Evolutionary conservation across 2,329 filamentous ascomycete species (phyloP).

Genomic region (Biscogniauxia marginata): DNA sequence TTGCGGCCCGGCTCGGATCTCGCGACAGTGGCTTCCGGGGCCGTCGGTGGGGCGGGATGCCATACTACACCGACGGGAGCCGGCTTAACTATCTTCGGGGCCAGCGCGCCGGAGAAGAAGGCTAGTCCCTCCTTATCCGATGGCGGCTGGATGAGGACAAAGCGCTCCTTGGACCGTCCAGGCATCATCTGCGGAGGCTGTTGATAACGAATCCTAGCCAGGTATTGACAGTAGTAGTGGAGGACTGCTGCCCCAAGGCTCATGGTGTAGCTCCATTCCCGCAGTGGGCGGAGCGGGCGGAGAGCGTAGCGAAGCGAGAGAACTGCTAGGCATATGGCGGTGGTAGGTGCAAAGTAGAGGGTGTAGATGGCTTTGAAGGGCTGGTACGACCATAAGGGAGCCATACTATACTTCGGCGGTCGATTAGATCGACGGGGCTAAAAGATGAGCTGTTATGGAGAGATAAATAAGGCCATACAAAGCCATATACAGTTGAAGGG

Average conservation of each 20-base stretch:
- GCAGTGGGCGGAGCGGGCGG: slow-evolving; percentile 15
- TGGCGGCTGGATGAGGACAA: slow-evolving; percentile 11
- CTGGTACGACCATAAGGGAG: slow-evolving; percentile 11
- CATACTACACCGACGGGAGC: slow-evolving; percentile 17
- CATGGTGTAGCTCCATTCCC: slow-evolving; percentile 13
- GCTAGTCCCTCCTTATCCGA: not conserved
- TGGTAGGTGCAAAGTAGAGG: not conserved
- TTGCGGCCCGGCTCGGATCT: not conserved
- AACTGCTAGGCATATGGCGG: slow-evolving; percentile 2
- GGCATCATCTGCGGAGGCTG: slow-evolving; percentile 9
- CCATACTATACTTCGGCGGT: slow-evolving; percentile 9
- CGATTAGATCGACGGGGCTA: too few relatives aligned
- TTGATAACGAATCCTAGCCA: slow-evolving; percentile 10
- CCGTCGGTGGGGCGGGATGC: slow-evolving; percentile 3
- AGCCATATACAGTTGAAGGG: too few relatives aligned
- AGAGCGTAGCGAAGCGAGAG: slow-evolving; percentile 14
- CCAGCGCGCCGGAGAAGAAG: slow-evolving; percentile 13
- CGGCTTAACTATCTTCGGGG: slow-evolving; percentile 7
- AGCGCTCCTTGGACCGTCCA: slow-evolving; percentile 11
- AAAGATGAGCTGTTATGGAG: too few relatives aligned
- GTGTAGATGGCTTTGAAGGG: slow-evolving; percentile 12
- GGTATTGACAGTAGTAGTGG: slow-evolving; percentile 9
- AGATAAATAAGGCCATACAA: too few relatives aligned
- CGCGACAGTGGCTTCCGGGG: not conserved
- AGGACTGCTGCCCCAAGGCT: slow-evolving; percentile 9